A percentile compares a stretch with the other conserved stretches of the same genome.
These are phyloP conservation scores for Rhododendron ovatum DNA, from an alignment of 148 eudicot species.

Conservation along the genomic window DNA sequence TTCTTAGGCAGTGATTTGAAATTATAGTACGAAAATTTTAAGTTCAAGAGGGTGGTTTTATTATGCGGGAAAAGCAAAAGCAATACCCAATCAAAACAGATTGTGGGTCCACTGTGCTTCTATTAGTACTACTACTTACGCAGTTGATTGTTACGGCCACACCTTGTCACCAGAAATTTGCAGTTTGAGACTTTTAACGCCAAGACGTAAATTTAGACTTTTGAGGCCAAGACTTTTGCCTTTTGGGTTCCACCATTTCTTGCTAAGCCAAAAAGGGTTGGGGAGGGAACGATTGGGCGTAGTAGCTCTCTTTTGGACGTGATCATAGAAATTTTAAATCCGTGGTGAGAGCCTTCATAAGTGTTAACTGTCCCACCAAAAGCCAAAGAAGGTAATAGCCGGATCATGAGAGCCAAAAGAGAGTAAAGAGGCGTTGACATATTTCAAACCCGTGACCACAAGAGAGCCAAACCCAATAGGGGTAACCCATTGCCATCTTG, in stretches of 20 bases:
- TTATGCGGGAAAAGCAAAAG: not conserved
- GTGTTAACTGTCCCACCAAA: not conserved
- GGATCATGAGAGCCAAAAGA: not conserved
- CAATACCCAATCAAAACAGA: not conserved
- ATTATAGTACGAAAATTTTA: not conserved
- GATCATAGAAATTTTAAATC: no score
- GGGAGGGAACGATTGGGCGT: not conserved
- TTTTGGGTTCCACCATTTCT: not conserved
- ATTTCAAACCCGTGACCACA: no score
- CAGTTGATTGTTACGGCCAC: not conserved
- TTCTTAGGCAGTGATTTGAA: not conserved
- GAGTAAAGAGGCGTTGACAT: no score
- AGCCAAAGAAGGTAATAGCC: not conserved
- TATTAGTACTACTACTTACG: not conserved
- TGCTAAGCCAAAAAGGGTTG: not conserved
- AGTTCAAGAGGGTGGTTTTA: not conserved
- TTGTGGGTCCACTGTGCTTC: not conserved
- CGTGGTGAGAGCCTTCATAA: not conserved
- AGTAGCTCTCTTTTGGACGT: no score
- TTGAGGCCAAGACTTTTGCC: not conserved
- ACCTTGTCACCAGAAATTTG: not conserved
- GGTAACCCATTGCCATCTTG: no score
- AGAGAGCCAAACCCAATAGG: no score
- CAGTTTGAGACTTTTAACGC: not conserved
- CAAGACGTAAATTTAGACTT: not conserved